Evolutionary conservation across 2,329 filamentous ascomycete genomes (phyloP).

Genomic region (Monosporascus sp.): DNA sequence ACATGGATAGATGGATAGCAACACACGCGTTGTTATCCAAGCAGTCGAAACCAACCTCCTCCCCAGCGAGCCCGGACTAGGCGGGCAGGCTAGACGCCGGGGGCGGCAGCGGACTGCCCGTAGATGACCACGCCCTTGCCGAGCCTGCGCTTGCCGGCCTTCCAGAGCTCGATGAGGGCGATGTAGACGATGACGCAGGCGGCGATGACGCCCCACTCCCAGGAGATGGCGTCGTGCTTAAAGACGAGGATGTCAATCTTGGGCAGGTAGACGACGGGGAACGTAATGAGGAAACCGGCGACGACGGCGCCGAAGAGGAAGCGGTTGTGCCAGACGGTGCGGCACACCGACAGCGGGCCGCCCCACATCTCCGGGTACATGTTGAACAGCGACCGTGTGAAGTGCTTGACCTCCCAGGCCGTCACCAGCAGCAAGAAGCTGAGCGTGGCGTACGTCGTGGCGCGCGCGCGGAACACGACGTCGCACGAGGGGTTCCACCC

Average conservation of each 20-base stretch:
- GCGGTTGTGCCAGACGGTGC: constrained; percentile 62
- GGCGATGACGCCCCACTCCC: constrained; percentile 68
- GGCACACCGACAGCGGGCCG: constrained; percentile 46
- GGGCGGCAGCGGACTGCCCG: background rate
- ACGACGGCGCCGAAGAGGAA: constrained; percentile 62
- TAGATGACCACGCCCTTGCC: constrained; percentile 5
- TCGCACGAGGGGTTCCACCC: constrained; percentile 44
- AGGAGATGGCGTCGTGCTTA: constrained; percentile 62
- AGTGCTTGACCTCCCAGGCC: constrained; percentile 70
- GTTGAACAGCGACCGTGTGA: constrained; percentile 62
- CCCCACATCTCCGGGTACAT: constrained; percentile 52
- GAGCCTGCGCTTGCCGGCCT: constrained; percentile 56
- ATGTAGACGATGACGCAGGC: constrained; percentile 56
- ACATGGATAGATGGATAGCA: background rate
- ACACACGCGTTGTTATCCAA: background rate
- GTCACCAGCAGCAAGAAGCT: constrained; percentile 64
- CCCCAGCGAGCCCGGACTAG: background rate
- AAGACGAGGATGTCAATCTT: constrained; percentile 62
- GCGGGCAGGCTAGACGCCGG: background rate
- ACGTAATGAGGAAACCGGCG: constrained; percentile 54
- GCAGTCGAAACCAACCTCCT: background rate
- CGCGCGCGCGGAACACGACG: constrained; percentile 59
- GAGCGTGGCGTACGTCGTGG: constrained; percentile 63
- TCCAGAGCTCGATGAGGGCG: constrained; percentile 61
- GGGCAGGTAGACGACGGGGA: constrained; percentile 63